Evolutionary conservation across 352 stramenopile species (phyloP), one percentile per base, ranked within the genome.

Genomic region (Phytophthora nicotianae): DNA sequence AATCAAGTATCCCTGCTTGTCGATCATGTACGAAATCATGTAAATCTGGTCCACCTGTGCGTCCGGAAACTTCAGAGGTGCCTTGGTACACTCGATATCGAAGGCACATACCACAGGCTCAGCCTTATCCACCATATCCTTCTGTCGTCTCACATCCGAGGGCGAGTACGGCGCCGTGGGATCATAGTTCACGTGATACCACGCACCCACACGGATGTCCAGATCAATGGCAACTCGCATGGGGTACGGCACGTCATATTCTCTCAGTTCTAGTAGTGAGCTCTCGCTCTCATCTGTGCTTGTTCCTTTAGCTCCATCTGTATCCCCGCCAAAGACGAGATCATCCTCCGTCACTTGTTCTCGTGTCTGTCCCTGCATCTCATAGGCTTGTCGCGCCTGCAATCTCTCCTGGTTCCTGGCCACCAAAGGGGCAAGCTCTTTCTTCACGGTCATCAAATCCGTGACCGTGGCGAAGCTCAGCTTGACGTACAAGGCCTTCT

Each of bases 11-110:
- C 98, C 98, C 54, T 92, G 84, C 5, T 68, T 74, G 64, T 99
- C 89, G 33, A 99, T 86, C 98, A 99, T 99, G 82, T 99, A 99
- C 52, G 97, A 99, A 77, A 99, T 99, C 98, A 94, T 96, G 53
- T 92, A 94, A 41, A 94, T 88, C 70, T 98, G 85, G 79, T 99
- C 98, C 10, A 93, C 72, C 50, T 98, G 82, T 10, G 97, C 88
- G 72, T 99, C 96, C 0, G 98, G 98, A 73, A 99, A 99, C 80
- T 99, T 99, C 33, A 99, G 82, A 7, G 97, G 96, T 1, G 96
- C 91, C 76, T 99, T 99, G 1, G 95, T 99, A 84, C 95, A 99
- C 77, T 99, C 98, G 49, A 99, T 99, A 86, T 99, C 98, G 71
- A 99, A 99, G 6, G 98, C 98, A 49, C 99, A 91, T n/a, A 99